Conservation (phyloP, 257 asterid genomes). For the Rehmannia glutinosa region DNA sequence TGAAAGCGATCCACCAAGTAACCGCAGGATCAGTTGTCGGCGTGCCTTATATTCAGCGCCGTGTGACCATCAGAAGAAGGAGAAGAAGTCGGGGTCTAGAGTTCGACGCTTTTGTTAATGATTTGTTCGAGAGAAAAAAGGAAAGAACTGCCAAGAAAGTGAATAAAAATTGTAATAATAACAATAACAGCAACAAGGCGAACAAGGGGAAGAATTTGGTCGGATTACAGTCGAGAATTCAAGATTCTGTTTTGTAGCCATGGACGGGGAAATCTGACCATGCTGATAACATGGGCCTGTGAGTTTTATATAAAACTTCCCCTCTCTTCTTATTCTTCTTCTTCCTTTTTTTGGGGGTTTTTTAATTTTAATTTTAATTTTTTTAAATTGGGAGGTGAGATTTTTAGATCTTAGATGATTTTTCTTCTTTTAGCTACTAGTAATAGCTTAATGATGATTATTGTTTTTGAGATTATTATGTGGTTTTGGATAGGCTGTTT, state of each 20-base stretch:
- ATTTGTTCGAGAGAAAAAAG: constrained; percentile 14
- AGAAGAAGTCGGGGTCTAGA: constrained; percentile 35
- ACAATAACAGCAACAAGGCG: constrained; percentile 4
- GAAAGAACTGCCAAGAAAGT: neutral
- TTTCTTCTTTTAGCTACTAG: constrained; percentile 12
- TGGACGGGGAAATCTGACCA: constrained; percentile 48
- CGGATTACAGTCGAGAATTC: constrained; percentile 32
- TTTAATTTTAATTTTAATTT: too few relatives aligned
- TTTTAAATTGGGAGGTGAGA: constrained; percentile 12
- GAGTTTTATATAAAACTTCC: constrained; percentile 10
- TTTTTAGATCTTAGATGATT: constrained; percentile 32
- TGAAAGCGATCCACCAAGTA: constrained; percentile 78
- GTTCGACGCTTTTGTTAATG: constrained; percentile 28
- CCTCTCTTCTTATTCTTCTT: neutral
- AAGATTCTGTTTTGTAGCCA: constrained; percentile 37
- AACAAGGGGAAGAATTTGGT: constrained; percentile 23
- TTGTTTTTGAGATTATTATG: constrained; percentile 4
- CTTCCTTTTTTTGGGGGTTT: too few relatives aligned
- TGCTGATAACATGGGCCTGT: constrained; percentile 32
- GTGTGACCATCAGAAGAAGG: constrained; percentile 50
- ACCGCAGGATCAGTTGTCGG: constrained; percentile 71
- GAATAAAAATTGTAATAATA: neutral
- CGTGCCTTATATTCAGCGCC: constrained; percentile 76
- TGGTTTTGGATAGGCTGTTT: constrained; percentile 1
- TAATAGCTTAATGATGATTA: too few relatives aligned